These are phyloP conservation scores for Cardiospermum halicacabum DNA, from an alignment of 345 rosid species.

Conservation along the genomic window DNA sequence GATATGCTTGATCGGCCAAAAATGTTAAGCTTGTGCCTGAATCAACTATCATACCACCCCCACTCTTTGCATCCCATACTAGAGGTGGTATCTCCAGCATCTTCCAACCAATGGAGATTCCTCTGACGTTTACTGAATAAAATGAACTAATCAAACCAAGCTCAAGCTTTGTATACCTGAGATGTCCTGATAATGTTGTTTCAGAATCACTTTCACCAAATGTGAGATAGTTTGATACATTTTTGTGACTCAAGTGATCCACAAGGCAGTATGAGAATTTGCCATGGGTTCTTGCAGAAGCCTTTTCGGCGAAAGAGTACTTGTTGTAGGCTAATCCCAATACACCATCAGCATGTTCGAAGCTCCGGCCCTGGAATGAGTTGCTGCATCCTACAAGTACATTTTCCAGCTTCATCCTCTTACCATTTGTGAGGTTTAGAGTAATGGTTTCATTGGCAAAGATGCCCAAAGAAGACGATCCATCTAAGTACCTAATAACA, in stretches of 20 bases:
- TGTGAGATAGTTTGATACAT: slow-evolving; percentile 41
- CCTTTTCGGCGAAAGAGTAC: slow-evolving; percentile 41
- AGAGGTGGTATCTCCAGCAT: slow-evolving; percentile 38
- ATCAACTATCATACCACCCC: slow-evolving; percentile 52
- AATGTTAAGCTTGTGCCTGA: slow-evolving; percentile 50
- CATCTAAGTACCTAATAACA: slow-evolving; percentile 37
- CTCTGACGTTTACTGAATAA: slow-evolving; percentile 41
- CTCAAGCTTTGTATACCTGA: slow-evolving; percentile 37
- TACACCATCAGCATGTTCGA: slow-evolving; percentile 45
- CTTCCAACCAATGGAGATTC: slow-evolving; percentile 37
- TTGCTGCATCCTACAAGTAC: slow-evolving; percentile 51
- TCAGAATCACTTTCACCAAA: slow-evolving; percentile 29
- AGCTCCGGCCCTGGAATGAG: slow-evolving; percentile 26
- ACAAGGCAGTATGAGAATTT: slow-evolving; percentile 65
- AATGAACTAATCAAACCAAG: slow-evolving; percentile 35
- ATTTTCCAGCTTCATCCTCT: slow-evolving; percentile 18
- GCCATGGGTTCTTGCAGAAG: slow-evolving; percentile 24
- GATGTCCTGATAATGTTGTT: slow-evolving; percentile 4
- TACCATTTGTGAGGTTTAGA: slow-evolving; percentile 24
- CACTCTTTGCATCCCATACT: slow-evolving; percentile 36
- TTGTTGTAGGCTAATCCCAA: slow-evolving; percentile 45
- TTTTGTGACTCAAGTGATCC: slow-evolving; percentile 47
- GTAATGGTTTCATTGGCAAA: slow-evolving; percentile 55
- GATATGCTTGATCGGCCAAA: slow-evolving; percentile 36
- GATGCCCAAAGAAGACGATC: slow-evolving; percentile 40